These are phyloP conservation scores for Syzygium grande DNA, from an alignment of 345 rosid genomes.

Conservation along the genomic window DNA sequence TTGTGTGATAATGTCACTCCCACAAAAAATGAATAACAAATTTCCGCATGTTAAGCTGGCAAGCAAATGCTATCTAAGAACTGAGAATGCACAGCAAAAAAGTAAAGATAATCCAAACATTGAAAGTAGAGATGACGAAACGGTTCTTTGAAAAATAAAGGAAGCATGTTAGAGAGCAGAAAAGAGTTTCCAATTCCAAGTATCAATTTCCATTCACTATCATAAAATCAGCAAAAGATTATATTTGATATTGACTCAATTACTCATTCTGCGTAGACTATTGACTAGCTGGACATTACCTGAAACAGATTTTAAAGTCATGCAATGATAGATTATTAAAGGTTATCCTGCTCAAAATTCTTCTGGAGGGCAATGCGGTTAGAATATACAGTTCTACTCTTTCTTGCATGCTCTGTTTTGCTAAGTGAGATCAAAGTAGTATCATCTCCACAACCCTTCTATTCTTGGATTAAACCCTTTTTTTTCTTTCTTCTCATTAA, in stretches of 20 bases:
- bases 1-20: background rate
- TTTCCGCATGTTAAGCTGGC: background rate
- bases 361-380: background rate
- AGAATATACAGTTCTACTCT: background rate
- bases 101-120: background rate
- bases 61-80: background rate
- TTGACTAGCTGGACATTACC: background rate
- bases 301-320: background rate
- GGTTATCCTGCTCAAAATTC: background rate
- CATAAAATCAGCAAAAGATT: background rate
- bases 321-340: background rate
- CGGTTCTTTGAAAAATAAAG: background rate
- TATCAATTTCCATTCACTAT: background rate
- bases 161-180: background rate
- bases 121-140: background rate
- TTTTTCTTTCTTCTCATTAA: background rate
- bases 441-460: background rate
- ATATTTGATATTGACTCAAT: background rate
- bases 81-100: background rate
- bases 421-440: background rate
- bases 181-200: background rate
- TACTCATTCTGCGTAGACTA: background rate
- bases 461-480: background rate
- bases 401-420: background rate
- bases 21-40: background rate